phyloP scores from a whole-genome alignment of 768 basidiomycete genomes.

The Xerocomellus dryophilus region DNA sequence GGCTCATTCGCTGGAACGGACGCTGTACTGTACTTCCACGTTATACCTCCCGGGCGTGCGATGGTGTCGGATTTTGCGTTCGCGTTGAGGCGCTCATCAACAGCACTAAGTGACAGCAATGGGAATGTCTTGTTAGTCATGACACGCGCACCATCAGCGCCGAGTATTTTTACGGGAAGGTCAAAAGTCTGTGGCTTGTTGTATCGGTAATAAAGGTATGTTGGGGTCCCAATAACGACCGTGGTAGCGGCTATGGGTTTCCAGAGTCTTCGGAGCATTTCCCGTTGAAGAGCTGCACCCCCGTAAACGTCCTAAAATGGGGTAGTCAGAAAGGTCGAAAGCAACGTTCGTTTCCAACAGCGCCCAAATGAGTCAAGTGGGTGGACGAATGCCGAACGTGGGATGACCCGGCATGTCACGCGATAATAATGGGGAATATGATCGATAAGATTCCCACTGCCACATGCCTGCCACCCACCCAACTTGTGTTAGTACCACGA shows the following conservation, averaged over 20 bases:
- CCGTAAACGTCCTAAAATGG: neutral
- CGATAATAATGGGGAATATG: constrained; percentile 9
- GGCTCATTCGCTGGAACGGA: constrained; percentile 83
- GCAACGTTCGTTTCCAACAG: neutral
- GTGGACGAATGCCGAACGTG: neutral
- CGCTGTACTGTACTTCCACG: constrained; percentile 79
- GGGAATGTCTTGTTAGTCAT: constrained; percentile 53
- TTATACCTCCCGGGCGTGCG: constrained; percentile 49
- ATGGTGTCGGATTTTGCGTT: constrained; percentile 47
- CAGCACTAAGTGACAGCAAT: constrained; percentile 50
- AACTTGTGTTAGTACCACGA: constrained; percentile 29
- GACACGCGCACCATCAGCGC: constrained; percentile 58
- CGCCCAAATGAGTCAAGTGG: too few species aligned
- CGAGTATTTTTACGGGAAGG: constrained; percentile 49
- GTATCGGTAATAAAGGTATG: constrained; percentile 56
- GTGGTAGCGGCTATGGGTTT: constrained; percentile 60
- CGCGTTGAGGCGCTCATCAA: constrained; percentile 58
- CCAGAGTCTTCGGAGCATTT: constrained; percentile 66
- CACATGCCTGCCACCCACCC: constrained; percentile 7
- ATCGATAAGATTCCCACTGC: constrained; percentile 29
- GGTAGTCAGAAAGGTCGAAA: neutral
- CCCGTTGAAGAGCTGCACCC: neutral
- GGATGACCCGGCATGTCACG: constrained; percentile 13
- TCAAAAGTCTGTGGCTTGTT: constrained; percentile 53
- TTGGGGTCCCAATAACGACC: constrained; percentile 53